Conservation (phyloP, 2,329 filamentous ascomycete species). For the Gaeumannomyces tritici region DNA sequence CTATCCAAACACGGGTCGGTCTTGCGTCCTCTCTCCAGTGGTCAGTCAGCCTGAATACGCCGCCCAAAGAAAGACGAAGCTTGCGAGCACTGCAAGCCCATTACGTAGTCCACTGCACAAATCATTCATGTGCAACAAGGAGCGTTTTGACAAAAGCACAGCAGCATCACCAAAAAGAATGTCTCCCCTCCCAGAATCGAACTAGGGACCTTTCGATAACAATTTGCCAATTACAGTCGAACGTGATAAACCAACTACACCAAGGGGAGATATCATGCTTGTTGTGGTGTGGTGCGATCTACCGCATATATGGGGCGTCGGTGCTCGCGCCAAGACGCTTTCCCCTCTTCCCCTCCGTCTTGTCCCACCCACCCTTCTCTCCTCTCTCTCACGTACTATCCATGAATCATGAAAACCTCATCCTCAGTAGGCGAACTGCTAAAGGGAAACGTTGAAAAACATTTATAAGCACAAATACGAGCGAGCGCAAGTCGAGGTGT, state of each 20-base stretch:
- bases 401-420: too few species aligned
- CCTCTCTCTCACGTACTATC: background rate
- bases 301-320: background rate
- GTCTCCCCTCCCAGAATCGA: slow-evolving; percentile 2
- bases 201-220: slow-evolving; percentile 2
- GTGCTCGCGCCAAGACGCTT: background rate
- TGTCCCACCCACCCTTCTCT: background rate
- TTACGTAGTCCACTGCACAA: too few species aligned
- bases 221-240: slow-evolving; percentile 1
- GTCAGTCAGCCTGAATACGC: too few species aligned
- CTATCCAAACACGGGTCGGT: too few species aligned
- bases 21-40: too few species aligned
- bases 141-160: too few species aligned
- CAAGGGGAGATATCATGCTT: background rate
- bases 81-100: too few species aligned
- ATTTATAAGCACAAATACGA: too few species aligned
- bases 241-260: slow-evolving; percentile 4
- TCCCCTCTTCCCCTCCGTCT: background rate
- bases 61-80: too few species aligned
- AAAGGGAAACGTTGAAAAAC: too few species aligned
- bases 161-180: background rate
- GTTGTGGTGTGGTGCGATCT: background rate
- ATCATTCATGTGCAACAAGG: too few species aligned
- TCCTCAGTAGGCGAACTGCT: too few species aligned
- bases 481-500: background rate